Evolutionary conservation across 2,329 filamentous ascomycete species (phyloP), one percentile per base, ranked within the genome.

Genomic region (Cytospora chrysosperma): DNA sequence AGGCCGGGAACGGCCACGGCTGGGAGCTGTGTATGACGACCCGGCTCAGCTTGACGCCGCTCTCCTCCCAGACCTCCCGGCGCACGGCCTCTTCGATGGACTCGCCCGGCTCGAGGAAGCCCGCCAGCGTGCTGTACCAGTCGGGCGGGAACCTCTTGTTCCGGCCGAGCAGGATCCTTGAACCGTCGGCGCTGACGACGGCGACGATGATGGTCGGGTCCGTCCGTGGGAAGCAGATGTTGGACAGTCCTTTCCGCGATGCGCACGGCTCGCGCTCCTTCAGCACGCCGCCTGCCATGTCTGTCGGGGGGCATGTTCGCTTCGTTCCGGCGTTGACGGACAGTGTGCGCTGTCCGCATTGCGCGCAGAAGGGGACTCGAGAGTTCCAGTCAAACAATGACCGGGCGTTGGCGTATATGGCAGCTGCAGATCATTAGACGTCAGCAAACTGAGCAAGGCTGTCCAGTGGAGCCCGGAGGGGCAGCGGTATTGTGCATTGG

Each of bases 171-270:
- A 99, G 85, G 47, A 97, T 78, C 66, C 87, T 86, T 68, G 88
- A 84, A 56, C 90, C 90, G 69, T 96, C 91, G 57, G 88, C 82
- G 59, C 90, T 96, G 34, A 98, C 85, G 13, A 97, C 89, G 0
- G 93, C 94, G 78, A 96, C 93, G 77, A 99, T 99, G 74, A 98
- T 93, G 30, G 92, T 96, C 1, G 93, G 93, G 71, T 97, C 93
- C 2, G 94, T 97, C 57, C 93, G 87, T 3, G 94, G 94, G 81
- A 97, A 98, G 72, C 85, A 89, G 59, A 97, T 82, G 77, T 99
- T 99, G 34, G 93, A 96, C 53, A 99, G 79, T 28, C 92, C 93
- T 47, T 87, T 89, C 60, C 95, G 86, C 0, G 93, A 96, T 9
- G 86, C 88, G 76, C 95, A 99, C 21, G 89, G 83, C 1, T 82